phyloP scores from a whole-genome alignment of 202 grass and related monocot species.

The Carex sylvatica region DNA sequence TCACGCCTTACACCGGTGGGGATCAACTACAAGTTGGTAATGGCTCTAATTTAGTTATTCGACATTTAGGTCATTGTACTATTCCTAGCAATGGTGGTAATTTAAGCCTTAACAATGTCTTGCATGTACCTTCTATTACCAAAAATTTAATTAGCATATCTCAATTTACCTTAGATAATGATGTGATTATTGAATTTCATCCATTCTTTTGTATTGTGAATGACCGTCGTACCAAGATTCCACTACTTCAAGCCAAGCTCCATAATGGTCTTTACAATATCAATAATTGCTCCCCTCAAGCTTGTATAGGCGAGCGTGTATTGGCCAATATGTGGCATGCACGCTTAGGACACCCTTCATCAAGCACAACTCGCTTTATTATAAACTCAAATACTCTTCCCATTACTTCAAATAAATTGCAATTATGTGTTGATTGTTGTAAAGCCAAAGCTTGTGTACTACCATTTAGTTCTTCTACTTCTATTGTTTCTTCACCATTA shows the following conservation, averaged over 20 bases:
- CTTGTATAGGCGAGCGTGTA: background rate
- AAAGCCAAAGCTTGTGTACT: background rate
- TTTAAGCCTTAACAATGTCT: too few relatives aligned
- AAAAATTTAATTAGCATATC: too few relatives aligned
- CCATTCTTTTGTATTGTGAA: background rate
- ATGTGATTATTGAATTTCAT: background rate
- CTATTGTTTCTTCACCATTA: background rate
- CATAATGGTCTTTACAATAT: background rate
- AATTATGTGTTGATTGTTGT: background rate
- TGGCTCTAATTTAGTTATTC: too few relatives aligned
- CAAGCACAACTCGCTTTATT: too few relatives aligned
- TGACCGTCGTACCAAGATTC: background rate
- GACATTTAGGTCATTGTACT: too few relatives aligned
- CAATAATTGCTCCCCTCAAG: background rate
- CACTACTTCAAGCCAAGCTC: background rate
- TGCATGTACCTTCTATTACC: too few relatives aligned
- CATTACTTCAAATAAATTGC: too few relatives aligned
- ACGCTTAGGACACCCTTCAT: background rate
- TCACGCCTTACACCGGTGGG: background rate
- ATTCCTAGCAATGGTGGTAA: too few relatives aligned
- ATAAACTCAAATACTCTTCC: too few relatives aligned
- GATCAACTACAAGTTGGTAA: too few relatives aligned
- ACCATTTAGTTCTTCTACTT: background rate
- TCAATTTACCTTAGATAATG: too few relatives aligned
- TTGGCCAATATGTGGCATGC: background rate